phyloP scores from a whole-genome alignment of 148 eudicot species.

The Chenopodium album region DNA sequence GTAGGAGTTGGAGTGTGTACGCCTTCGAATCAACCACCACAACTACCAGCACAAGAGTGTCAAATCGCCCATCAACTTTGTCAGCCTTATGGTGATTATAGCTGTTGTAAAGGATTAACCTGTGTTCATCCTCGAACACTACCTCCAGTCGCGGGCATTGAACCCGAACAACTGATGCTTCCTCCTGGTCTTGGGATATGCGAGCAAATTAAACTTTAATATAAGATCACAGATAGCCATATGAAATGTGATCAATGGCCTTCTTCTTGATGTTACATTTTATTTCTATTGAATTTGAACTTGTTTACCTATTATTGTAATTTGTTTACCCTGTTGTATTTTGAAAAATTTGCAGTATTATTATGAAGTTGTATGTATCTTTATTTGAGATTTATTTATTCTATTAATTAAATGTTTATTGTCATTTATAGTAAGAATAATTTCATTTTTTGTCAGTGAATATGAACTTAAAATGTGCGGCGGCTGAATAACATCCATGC shows the following conservation, averaged over 20 bases:
- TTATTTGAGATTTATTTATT: too few relatives aligned
- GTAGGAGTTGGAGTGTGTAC: not conserved
- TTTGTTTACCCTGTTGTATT: too few relatives aligned
- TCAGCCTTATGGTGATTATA: not conserved
- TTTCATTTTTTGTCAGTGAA: too few relatives aligned
- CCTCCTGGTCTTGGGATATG: slow-evolving; percentile 9
- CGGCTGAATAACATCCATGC: too few relatives aligned
- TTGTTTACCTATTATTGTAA: too few relatives aligned
- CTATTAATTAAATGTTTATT: too few relatives aligned
- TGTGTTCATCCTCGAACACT: slow-evolving; percentile 8
- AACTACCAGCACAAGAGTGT: not conserved
- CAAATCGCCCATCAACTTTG: not conserved
- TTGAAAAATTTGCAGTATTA: too few relatives aligned
- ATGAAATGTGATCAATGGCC: not conserved
- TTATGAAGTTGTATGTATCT: too few relatives aligned
- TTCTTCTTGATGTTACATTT: not conserved
- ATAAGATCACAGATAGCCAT: not conserved
- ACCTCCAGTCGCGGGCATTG: not conserved
- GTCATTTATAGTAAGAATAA: too few relatives aligned
- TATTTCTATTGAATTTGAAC: too few relatives aligned
- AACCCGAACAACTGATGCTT: not conserved
- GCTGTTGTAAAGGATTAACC: not conserved
- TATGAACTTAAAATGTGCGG: too few relatives aligned
- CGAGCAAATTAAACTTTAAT: not conserved
- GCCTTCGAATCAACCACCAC: not conserved